These are phyloP conservation scores for Cucurbita moschata DNA, from an alignment of 306 rosid species.

Conservation along the genomic window DNA sequence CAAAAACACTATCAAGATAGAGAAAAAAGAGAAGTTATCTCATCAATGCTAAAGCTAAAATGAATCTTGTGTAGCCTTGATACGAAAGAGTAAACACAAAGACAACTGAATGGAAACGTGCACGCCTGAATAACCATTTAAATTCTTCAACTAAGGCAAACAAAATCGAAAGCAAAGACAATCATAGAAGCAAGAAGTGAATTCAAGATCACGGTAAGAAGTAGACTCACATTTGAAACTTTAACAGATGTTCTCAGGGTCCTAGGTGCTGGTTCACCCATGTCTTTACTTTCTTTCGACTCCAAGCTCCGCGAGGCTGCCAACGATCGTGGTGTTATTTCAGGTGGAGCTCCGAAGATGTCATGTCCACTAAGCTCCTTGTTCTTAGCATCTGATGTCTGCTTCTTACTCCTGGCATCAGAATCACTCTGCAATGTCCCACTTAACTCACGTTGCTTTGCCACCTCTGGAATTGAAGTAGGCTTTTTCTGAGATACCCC, in stretches of 20 bases:
- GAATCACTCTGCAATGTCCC: conserved; percentile 49
- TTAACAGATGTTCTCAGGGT: conserved; percentile 60
- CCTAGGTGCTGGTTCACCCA: conserved; percentile 34
- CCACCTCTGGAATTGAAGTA: conserved; percentile 54
- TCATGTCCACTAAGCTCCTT: conserved; percentile 76
- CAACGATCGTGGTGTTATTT: conserved; percentile 36
- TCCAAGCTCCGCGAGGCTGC: conserved; percentile 32
- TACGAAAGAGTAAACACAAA: neutral
- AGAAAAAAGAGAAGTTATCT: neutral
- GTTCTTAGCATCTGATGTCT: conserved; percentile 50
- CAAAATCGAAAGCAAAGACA: neutral
- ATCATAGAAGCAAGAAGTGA: neutral
- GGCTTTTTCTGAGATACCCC: conserved; percentile 53
- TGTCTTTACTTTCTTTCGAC: conserved; percentile 28
- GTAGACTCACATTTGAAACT: conserved; percentile 77
- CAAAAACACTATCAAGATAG: neutral
- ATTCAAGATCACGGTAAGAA: neutral
- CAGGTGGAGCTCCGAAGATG: conserved; percentile 75
- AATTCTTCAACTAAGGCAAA: neutral
- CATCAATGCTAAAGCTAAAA: neutral
- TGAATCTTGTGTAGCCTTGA: no score
- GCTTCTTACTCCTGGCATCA: conserved; percentile 37
- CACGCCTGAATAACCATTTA: neutral
- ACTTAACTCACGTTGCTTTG: conserved; percentile 88
- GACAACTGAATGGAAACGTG: neutral